A percentile compares a stretch with the other conserved stretches of the same genome.
Conservation (phyloP, 192 early-diverging fungal genomes). For the Backusella tuberculispora region DNA sequence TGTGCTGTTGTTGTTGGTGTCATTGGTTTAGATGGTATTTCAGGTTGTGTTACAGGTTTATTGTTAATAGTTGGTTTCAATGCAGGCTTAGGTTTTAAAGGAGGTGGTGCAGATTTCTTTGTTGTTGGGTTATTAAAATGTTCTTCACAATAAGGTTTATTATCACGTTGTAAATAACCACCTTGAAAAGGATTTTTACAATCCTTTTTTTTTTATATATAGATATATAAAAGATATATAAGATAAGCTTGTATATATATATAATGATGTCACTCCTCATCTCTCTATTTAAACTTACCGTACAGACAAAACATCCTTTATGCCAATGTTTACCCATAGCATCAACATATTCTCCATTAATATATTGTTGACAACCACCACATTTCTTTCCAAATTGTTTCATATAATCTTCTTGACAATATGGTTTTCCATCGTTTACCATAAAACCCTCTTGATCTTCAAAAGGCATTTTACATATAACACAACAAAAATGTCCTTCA, state of each 20-base stretch:
- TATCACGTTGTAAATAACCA: slow-evolving; percentile 17
- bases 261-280: not conserved
- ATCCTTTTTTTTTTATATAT: not conserved
- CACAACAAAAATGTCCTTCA: slow-evolving; percentile 60
- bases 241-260: too few species aligned
- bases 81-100: slow-evolving; percentile 1
- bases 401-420: slow-evolving; percentile 63
- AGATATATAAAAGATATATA: too few species aligned
- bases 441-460: slow-evolving; percentile 53
- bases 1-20: not conserved
- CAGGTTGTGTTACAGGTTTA: not conserved
- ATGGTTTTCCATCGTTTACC: slow-evolving; percentile 62
- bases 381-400: slow-evolving; percentile 57
- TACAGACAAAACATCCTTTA: slow-evolving; percentile 59
- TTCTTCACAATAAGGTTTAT: slow-evolving; percentile 27
- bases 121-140: not conserved
- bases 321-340: slow-evolving; percentile 62
- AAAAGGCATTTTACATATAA: slow-evolving; percentile 57
- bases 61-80: not conserved
- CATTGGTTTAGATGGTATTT: not conserved
- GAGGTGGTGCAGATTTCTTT: not conserved
- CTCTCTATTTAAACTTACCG: slow-evolving; percentile 22
- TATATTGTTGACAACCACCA: slow-evolving; percentile 51
- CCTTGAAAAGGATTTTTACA: slow-evolving; percentile 16
- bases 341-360: slow-evolving; percentile 56